phyloP scores from a whole-genome alignment of 83 land plant genomes.

The Diphasiastrum complanatum region DNA sequence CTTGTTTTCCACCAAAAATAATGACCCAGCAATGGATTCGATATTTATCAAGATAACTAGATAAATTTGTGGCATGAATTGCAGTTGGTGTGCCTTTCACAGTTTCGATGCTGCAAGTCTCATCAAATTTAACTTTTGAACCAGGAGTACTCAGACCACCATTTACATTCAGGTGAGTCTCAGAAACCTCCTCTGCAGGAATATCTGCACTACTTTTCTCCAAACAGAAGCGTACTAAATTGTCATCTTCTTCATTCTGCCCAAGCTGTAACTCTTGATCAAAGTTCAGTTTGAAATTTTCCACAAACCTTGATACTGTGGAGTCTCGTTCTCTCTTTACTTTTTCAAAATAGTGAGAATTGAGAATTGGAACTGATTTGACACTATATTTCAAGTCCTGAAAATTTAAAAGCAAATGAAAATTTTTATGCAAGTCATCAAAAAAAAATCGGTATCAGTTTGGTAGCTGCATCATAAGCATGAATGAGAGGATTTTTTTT shows the following conservation, averaged over 20 bases:
- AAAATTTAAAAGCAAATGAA: background rate
- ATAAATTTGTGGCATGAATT: slow-evolving; percentile 3
- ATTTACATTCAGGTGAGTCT: no score
- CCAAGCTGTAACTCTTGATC: slow-evolving; percentile 17
- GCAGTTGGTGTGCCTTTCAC: background rate
- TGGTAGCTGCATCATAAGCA: no score
- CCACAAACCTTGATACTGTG: background rate
- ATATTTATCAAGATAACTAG: slow-evolving; percentile 19
- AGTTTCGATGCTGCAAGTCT: no score
- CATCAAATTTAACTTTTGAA: background rate
- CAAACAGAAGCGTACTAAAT: background rate
- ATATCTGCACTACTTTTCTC: background rate
- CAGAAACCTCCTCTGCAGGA: background rate
- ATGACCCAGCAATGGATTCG: slow-evolving; percentile 39
- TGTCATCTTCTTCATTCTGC: slow-evolving; percentile 26
- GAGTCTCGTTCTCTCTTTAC: slow-evolving; percentile 5
- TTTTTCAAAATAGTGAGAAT: background rate
- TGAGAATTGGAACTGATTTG: background rate
- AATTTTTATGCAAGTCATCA: no score
- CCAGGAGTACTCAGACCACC: no score
- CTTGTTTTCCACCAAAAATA: slow-evolving; percentile 22
- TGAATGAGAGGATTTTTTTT: no score
- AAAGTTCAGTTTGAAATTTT: background rate
- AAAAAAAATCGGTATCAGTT: no score
- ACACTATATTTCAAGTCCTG: background rate